Evolutionary conservation across 345 rosid genomes (phyloP), one percentile per base, ranked within the genome.

Genomic region (Cardiospermum halicacabum): DNA sequence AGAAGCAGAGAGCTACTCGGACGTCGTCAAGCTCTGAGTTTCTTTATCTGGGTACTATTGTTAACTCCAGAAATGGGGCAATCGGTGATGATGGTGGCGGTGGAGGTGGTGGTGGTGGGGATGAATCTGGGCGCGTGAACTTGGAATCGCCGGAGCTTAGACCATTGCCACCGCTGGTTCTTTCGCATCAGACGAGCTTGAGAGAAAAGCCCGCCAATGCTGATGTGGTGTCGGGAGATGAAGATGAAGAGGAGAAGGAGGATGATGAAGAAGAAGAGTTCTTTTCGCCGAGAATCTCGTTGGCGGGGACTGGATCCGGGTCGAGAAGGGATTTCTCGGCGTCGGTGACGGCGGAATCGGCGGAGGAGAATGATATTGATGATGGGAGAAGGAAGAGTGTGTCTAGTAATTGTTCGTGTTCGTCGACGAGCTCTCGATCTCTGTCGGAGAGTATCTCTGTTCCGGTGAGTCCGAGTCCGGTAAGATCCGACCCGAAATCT

Each of bases 111-210:
- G 51, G 3, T 47, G 4, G 22, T 18, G 51, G 8, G 24, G 19
- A n/a, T 47, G 24, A 16, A n/a, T 22, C 31, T 58, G 24, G 66
- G 68, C 60, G 39, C 3, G 54, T 24, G 3, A 40, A 64, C 9
- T 65, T 58, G 1, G 68, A 51, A 13, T 95, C 99, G 12, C 99
- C 99, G 73, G 99, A 91, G 77, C 89, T 95, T 34, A 89, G 81
- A 30, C 99, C 98, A 7, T 84, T 95, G 36, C 98, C 99, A 51
- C 97, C 99, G 7, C 76, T 95, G 54, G 96, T 96, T 3, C 77
- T 95, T 7, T 65, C 81, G 60, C 77, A 87, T 59, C 87, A 80
- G 77, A 19, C 59, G 7, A 75, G 78, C 45, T 76, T 72, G 22
- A 48, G 75, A 66, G 75, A 70, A 74, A 78, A 81, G 58, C 79